Base-by-base conservation (phyloP, 352 stramenopile genomes). In the Phytophthora citricola region DNA sequence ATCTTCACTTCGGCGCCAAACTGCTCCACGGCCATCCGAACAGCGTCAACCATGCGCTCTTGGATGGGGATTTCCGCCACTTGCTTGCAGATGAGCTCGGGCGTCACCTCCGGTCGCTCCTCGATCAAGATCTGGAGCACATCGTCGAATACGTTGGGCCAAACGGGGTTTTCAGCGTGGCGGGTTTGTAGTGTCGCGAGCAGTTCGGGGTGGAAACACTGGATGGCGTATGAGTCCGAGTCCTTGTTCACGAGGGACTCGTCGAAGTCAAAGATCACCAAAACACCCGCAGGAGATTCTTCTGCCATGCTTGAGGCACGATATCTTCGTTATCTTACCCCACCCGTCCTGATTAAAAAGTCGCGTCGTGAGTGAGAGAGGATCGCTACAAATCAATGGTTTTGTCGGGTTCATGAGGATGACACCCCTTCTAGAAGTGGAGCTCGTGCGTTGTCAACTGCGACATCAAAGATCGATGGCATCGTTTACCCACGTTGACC, bases 151-250 rank as follows among this genome's bases (percentile, higher is more conserved):
- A 92, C 70, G 49, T 59, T 63, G 11, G 79, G 85, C 83, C 81
- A 90, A 41, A 79, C 73, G 43, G 69, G 62, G 20, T 74, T 63
- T 43, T 48, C 46, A 5, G 29, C 43, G 10, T 60, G 66, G 0
- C 73, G 69, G 1, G 57, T 34, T 1, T 58, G 24, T 2, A 91
- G 31, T 5, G 76, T 59, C 5, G 66, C 40, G 4, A 83, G 48
- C 27, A 94, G 60, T 40, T 84, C 73, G 8, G 83, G 80, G 27
- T 89, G 76, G 8, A 92, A 76, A 41, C 69, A 34, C 41, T 81
- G 60, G 63, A 92, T 89, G 26, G 90, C 67, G 43, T 84, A 89
- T 31, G 58, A 78, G 60, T 94, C 78, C 64, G 80, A 87, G 54
- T 87, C 78, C 45, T 75, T 69, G 56, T 89, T 78, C n/a, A 85